phyloP scores from a whole-genome alignment of 345 rosid species.

The Arabidopsis thaliana region DNA sequence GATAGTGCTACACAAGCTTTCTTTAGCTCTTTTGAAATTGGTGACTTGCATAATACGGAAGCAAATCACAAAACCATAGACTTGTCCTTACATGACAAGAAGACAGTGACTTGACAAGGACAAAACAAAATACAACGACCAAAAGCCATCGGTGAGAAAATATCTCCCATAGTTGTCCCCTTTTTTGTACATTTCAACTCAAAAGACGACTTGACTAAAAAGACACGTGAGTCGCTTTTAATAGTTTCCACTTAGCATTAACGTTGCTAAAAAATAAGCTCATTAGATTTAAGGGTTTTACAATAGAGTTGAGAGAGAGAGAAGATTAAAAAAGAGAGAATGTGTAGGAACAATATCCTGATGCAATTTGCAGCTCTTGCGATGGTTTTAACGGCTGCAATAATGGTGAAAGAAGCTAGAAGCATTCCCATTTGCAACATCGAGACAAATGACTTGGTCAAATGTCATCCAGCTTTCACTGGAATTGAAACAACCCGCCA shows the following conservation, averaged over 20 bases:
- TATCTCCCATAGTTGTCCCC: slow-evolving; percentile 18
- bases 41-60: slow-evolving; percentile 23
- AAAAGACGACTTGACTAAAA: slow-evolving; percentile 5
- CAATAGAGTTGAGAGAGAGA: slow-evolving; percentile 17
- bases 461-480: slow-evolving; percentile 52
- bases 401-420: slow-evolving; percentile 25
- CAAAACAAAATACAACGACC: neutral
- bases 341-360: slow-evolving; percentile 24
- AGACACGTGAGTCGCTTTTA: neutral
- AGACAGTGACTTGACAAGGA: slow-evolving; percentile 5
- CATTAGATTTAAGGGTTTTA: neutral
- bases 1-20: slow-evolving; percentile 72
- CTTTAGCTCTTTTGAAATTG: slow-evolving; percentile 65
- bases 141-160: neutral
- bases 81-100: slow-evolving; percentile 49
- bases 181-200: neutral
- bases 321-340: neutral
- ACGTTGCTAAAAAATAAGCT: slow-evolving; percentile 14
- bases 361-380: slow-evolving; percentile 32
- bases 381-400: slow-evolving; percentile 4
- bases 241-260: neutral
- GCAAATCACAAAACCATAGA: slow-evolving; percentile 45
- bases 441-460: slow-evolving; percentile 39
- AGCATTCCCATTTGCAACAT: slow-evolving; percentile 44
- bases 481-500: slow-evolving; percentile 50